Percentiles rank a stretch among this genome's conserved stretches.
phyloP scores from a whole-genome alignment of 768 basidiomycete genomes.

The Suillus weaverae region DNA sequence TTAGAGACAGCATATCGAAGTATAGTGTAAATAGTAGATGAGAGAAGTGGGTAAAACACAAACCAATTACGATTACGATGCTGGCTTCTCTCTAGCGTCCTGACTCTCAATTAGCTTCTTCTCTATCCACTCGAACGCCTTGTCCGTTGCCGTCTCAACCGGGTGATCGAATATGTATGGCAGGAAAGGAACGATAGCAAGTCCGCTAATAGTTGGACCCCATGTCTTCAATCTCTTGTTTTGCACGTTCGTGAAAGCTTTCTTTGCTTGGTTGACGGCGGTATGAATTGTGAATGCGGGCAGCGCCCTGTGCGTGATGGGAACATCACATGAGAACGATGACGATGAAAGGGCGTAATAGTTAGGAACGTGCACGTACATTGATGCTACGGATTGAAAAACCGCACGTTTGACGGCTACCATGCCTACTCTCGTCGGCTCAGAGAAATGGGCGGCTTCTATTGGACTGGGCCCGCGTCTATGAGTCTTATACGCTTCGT shows the following conservation, averaged over 20 bases:
- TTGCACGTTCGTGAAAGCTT: conserved; percentile 58
- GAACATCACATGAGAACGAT: conserved; percentile 2
- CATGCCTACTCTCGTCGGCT: conserved; percentile 65
- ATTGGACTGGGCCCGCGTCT: conserved; percentile 62
- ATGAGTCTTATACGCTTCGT: conserved; percentile 80
- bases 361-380: conserved; percentile 46
- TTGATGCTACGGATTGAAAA: conserved; percentile 82
- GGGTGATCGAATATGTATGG: conserved; percentile 82
- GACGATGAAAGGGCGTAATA: not conserved
- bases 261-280: conserved; percentile 71
- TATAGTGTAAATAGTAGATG: not conserved
- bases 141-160: conserved; percentile 69
- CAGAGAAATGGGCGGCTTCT: conserved; percentile 70
- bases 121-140: conserved; percentile 69
- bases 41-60: not conserved
- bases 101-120: conserved; percentile 48
- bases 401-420: conserved; percentile 74
- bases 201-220: conserved; percentile 75
- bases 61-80: conserved; percentile 26
- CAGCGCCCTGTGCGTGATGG: conserved; percentile 54
- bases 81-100: conserved; percentile 28
- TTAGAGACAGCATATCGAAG: not conserved
- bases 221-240: conserved; percentile 63
- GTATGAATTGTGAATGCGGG: conserved; percentile 87
- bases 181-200: conserved; percentile 70